Conservation (phyloP, 331 rosid species). For the Acacia pycnantha region DNA sequence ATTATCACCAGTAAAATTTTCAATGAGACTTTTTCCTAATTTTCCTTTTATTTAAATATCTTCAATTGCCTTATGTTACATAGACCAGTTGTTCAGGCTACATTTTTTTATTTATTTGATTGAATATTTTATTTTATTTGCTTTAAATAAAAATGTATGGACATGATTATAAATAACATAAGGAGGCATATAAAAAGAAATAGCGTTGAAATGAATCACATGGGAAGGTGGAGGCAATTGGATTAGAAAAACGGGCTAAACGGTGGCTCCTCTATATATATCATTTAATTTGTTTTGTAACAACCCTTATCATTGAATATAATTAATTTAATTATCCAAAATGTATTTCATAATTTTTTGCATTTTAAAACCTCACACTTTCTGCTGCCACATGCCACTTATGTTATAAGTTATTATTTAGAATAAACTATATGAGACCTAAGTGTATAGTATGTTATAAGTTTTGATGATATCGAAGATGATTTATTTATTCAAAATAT, state of each 20-base stretch:
- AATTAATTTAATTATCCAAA: not conserved
- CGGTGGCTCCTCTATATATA: constrained; percentile 27
- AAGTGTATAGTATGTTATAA: not conserved
- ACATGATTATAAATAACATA: too few species aligned
- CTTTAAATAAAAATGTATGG: too few species aligned
- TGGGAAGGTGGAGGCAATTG: constrained; percentile 33
- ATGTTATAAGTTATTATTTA: not conserved
- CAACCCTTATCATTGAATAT: not conserved
- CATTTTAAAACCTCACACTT: not conserved
- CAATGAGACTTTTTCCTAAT: too few species aligned
- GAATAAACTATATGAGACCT: not conserved
- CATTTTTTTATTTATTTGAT: too few species aligned
- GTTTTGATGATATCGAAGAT: not conserved
- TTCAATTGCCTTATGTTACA: too few species aligned
- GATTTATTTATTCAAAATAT: too few species aligned
- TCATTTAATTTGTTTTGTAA: not conserved
- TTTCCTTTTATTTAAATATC: too few species aligned
- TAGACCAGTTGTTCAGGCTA: too few species aligned
- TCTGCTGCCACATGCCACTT: not conserved
- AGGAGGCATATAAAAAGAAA: too few species aligned
- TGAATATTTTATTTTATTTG: too few species aligned
- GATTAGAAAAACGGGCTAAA: constrained; percentile 34
- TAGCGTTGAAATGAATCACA: constrained; percentile 32
- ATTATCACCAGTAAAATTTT: too few species aligned
- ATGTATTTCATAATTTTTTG: not conserved